Evolutionary conservation across 1,139 yeast species (phyloP).

Genomic region (Blastobotrys aristatus): DNA sequence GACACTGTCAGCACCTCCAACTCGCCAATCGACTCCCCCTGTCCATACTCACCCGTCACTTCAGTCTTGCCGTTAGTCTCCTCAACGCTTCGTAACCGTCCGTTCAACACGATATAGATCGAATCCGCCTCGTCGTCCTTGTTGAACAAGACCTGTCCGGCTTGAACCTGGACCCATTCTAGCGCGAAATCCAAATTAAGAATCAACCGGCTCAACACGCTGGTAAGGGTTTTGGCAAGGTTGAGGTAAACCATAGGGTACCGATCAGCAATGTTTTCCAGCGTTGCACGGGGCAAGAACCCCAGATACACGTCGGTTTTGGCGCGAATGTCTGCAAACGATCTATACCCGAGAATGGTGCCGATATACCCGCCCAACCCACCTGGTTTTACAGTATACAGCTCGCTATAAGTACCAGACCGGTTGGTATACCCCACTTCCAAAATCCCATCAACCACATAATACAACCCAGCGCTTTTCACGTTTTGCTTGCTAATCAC

Average conservation of each 20-base stretch:
- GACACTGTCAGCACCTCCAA: slow-evolving; percentile 88
- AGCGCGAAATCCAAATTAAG: slow-evolving; percentile 81
- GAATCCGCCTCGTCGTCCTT: slow-evolving; percentile 92
- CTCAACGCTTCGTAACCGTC: slow-evolving; percentile 69
- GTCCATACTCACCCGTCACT: slow-evolving; percentile 77
- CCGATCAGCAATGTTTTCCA: slow-evolving; percentile 66
- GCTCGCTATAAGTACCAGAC: slow-evolving; percentile 35
- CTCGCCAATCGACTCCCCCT: slow-evolving; percentile 93
- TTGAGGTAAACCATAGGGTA: slow-evolving; percentile 72
- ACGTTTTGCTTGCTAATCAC: slow-evolving; percentile 60
- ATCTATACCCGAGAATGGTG: slow-evolving; percentile 70
- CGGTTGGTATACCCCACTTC: slow-evolving; percentile 49
- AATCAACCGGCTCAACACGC: slow-evolving; percentile 60
- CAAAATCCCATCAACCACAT: slow-evolving; percentile 70
- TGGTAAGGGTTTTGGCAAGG: slow-evolving; percentile 67
- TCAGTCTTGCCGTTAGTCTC: slow-evolving; percentile 31
- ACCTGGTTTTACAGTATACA: slow-evolving; percentile 66
- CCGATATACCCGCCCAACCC: slow-evolving; percentile 88
- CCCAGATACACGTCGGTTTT: slow-evolving; percentile 62
- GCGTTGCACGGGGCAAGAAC: slow-evolving; percentile 54
- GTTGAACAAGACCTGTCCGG: slow-evolving; percentile 73
- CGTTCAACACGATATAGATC: slow-evolving; percentile 84
- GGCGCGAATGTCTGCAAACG: slow-evolving; percentile 67
- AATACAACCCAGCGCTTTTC: slow-evolving; percentile 67
- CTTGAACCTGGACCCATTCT: slow-evolving; percentile 89